Percentiles rank a stretch among this genome's conserved stretches.
Evolutionary conservation across 106 monocot genomes (phyloP).

Genomic region (Iris macrosiphon): DNA sequence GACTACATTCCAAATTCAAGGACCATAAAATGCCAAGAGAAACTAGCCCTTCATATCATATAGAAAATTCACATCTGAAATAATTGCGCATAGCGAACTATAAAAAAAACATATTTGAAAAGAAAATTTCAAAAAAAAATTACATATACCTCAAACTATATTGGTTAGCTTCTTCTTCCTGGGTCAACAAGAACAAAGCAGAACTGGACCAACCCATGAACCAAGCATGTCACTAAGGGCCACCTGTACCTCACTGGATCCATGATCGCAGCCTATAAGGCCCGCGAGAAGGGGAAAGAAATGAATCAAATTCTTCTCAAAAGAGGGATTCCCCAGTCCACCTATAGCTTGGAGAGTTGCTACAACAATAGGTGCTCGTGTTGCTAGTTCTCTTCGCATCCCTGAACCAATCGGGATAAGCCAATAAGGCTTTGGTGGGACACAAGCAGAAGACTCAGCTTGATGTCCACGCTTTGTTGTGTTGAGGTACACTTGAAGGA

Average conservation of each 20-base stretch:
- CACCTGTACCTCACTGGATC: slow-evolving; percentile 68
- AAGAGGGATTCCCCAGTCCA: slow-evolving; percentile 36
- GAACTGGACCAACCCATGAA: slow-evolving; percentile 53
- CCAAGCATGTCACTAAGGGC: slow-evolving; percentile 71
- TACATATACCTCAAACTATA: slow-evolving; percentile 10
- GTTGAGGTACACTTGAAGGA: slow-evolving; percentile 62
- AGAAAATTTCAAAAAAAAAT: slow-evolving; percentile 7
- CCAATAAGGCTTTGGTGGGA: slow-evolving; percentile 25
- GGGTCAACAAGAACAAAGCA: slow-evolving; percentile 60
- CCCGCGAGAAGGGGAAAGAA: slow-evolving; percentile 73
- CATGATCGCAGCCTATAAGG: slow-evolving; percentile 85
- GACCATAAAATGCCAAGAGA: background rate
- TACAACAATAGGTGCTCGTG: slow-evolving; percentile 70
- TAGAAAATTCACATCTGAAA: slow-evolving; percentile 1
- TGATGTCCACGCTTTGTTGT: slow-evolving; percentile 39
- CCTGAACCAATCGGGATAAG: slow-evolving; percentile 62
- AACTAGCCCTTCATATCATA: background rate
- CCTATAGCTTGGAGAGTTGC: slow-evolving; percentile 73
- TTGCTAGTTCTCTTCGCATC: slow-evolving; percentile 76
- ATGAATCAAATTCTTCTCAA: slow-evolving; percentile 48
- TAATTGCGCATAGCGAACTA: background rate
- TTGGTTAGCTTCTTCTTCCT: background rate
- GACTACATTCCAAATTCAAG: background rate
- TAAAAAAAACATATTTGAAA: background rate
- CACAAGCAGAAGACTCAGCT: background rate